Evolutionary conservation across 768 basidiomycete genomes (phyloP), one percentile per base, ranked within the genome.

Genomic region (Lactarius tabidus): DNA sequence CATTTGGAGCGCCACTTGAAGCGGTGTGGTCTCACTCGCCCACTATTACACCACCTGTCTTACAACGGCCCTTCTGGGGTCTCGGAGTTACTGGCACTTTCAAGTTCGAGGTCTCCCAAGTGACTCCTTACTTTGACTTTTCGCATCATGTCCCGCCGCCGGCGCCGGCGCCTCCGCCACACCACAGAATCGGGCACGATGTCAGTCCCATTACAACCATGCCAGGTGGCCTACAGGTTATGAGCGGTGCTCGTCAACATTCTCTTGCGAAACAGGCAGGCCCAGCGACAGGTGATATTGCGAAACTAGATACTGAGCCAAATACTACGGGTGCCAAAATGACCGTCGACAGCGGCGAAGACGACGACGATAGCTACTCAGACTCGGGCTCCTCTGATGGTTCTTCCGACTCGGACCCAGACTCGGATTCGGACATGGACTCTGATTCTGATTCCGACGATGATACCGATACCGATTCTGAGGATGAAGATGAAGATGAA

Each of bases 361-460:
- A 53, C 28, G 55, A 23, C 12, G 26, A 33, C 23, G 35, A 41
- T 38, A 10, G n/a, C 28, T 3, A 41, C 33, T 60, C 64, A 3
- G 59, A 48, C 35, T 54, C 52, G 2, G 38, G 35, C 39, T 26
- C 18, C 9, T 35, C 33, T 5, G 20, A 51, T 28, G 20, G 41
- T 28, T 29, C 54, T 33, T 28, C 62, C 4, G 56, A 63, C 29
- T 28, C 60, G 6, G 55, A 39, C 6, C 28, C 54, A 6, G 64
- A 65, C 38, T 38, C 60, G 23, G 60, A 62, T 20, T 28, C 33
- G 6, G 48, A 51, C 26, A 51, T 26, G 48, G 26, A 61, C 3
- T 38, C 26, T 6, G 60, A 66, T 45, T 59, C 65, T 10, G 61
- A 58, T 39, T 64, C 54, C 0, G 54, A 33, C 54, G 54, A 55